Conservation (phyloP, 768 basidiomycete species). For the Lactarius hengduanensis region DNA sequence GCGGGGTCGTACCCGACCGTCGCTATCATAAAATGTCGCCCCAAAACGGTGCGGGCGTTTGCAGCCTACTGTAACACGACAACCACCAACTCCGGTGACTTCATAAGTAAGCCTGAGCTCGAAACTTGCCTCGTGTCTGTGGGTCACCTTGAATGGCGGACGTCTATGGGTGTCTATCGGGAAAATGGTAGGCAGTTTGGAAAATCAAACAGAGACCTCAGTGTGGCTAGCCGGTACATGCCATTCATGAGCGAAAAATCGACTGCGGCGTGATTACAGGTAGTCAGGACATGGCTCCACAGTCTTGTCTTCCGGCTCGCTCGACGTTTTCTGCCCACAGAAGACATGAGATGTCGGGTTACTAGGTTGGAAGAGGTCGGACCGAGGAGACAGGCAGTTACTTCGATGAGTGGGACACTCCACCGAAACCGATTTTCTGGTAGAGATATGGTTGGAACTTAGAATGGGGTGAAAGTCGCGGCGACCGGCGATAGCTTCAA, state of each 20-base stretch:
- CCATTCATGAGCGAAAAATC: background rate
- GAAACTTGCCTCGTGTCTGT: conserved; percentile 57
- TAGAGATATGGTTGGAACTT: background rate
- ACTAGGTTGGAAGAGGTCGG: background rate
- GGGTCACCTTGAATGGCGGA: conserved; percentile 63
- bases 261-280: background rate
- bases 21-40: background rate
- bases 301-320: background rate
- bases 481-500: background rate
- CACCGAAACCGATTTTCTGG: background rate
- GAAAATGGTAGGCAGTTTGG: conserved; percentile 37
- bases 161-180: conserved; percentile 52
- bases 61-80: conserved; percentile 39
- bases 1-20: conserved; percentile 1
- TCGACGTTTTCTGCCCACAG: background rate
- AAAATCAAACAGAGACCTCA: background rate
- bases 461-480: background rate
- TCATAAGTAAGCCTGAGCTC: background rate
- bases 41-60: background rate
- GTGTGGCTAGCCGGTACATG: background rate
- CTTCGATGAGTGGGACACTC: background rate
- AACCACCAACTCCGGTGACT: conserved; percentile 39
- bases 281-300: background rate
- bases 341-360: background rate
- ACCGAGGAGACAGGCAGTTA: background rate